phyloP scores from a whole-genome alignment of 139 green algal species.

The Axilococcus clingmanii region DNA sequence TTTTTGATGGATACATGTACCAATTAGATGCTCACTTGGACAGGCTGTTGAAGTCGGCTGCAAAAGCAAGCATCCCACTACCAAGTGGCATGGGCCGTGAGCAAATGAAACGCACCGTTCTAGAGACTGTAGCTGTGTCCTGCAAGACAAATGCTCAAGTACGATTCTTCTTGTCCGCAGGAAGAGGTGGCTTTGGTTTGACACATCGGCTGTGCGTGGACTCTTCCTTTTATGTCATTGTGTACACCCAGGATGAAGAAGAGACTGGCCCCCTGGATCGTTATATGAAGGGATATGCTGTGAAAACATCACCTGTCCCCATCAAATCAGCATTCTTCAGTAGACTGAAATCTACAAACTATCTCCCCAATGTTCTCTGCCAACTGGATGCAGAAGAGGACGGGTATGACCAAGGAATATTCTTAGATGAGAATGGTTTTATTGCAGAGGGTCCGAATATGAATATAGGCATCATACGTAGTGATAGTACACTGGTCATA shows the following conservation, averaged over 20 bases:
- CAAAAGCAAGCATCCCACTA: conserved; percentile 40
- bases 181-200: conserved; percentile 55
- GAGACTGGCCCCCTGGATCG: conserved; percentile 9
- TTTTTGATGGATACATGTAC: conserved; percentile 67
- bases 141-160: conserved; percentile 50
- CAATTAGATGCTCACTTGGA: conserved; percentile 58
- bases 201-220: conserved; percentile 20
- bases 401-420: conserved; percentile 55
- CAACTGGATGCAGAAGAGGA: conserved; percentile 39
- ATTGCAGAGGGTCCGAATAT: conserved; percentile 54
- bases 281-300: conserved; percentile 30
- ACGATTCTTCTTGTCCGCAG: conserved; percentile 57
- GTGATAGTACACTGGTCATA: conserved; percentile 31
- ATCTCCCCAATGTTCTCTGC: conserved; percentile 45
- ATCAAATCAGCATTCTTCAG: conserved; percentile 34
- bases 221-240: conserved; percentile 54
- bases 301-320: conserved; percentile 41
- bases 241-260: conserved; percentile 26
- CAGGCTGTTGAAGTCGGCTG: conserved; percentile 34
- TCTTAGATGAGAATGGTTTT: conserved; percentile 55
- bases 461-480: conserved; percentile 63
- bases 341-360: conserved; percentile 52
- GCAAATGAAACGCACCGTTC: conserved; percentile 48
- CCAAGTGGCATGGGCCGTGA: conserved; percentile 19
- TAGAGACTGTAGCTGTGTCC: conserved; percentile 69